These are phyloP conservation scores for Pseudogymnoascus sp. DNA, from an alignment of 2,329 filamentous ascomycete genomes.

Conservation along the genomic window DNA sequence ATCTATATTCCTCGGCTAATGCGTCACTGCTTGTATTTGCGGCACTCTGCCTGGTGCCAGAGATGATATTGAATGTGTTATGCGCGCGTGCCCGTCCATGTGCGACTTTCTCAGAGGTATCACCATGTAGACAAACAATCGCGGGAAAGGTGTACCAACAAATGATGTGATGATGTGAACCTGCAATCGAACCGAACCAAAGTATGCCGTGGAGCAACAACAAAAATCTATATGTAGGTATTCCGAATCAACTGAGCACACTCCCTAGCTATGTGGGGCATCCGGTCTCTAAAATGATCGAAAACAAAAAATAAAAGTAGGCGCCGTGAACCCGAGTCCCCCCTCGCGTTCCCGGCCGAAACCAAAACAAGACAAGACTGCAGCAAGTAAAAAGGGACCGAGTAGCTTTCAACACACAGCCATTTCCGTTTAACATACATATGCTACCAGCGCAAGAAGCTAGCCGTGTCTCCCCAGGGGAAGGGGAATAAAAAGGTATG, in stretches of 20 bases:
- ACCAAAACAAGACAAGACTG: neutral
- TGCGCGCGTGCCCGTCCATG: neutral
- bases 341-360: neutral
- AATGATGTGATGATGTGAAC: neutral
- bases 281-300: slow-evolving; percentile 2
- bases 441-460: slow-evolving; percentile 3
- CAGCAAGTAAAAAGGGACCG: neutral
- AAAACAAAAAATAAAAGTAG: neutral
- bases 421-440: slow-evolving; percentile 3
- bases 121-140: neutral
- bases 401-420: neutral
- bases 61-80: neutral
- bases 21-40: neutral
- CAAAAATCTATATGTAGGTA: slow-evolving; percentile 4
- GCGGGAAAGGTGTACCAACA: neutral
- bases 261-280: slow-evolving; percentile 5
- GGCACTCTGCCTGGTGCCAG: neutral
- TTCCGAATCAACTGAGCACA: slow-evolving; percentile 6
- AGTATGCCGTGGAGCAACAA: neutral
- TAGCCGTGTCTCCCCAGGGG: neutral
- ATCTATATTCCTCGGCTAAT: neutral
- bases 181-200: neutral
- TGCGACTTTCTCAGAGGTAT: slow-evolving; percentile 1
- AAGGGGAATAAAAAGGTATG: neutral
- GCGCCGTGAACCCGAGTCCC: neutral